Conservation (phyloP, 495 filamentous ascomycete genomes). For the Penicillium canariense region DNA sequence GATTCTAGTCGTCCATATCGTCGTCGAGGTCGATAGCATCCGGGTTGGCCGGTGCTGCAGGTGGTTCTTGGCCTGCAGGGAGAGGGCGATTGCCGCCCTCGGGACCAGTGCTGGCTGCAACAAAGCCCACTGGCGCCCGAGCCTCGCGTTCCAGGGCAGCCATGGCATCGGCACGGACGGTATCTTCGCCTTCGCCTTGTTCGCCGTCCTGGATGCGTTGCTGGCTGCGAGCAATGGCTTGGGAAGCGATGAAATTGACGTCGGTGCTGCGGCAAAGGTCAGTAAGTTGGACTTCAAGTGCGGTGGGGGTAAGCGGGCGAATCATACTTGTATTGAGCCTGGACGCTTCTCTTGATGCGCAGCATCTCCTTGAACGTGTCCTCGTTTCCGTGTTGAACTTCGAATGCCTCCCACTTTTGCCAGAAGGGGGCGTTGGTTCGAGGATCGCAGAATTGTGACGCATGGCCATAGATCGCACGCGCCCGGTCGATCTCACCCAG, state of each 20-base stretch:
- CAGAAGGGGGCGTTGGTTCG: conserved; percentile 87
- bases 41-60: conserved; percentile 65
- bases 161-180: conserved; percentile 79
- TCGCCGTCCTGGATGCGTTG: conserved; percentile 47
- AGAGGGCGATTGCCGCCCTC: conserved; percentile 65
- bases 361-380: conserved; percentile 99
- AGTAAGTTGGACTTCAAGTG: conserved; percentile 10
- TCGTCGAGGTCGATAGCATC: conserved; percentile 87
- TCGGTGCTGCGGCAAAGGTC: conserved; percentile 63
- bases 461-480: conserved; percentile 92
- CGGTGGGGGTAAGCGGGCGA: background rate
- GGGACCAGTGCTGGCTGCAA: conserved; percentile 77
- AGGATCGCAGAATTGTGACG: conserved; percentile 95
- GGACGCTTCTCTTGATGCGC: conserved; percentile 93
- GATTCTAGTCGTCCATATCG: conserved; percentile 50
- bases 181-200: conserved; percentile 43
- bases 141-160: conserved; percentile 85
- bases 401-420: conserved; percentile 95
- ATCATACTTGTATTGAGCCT: conserved; percentile 87
- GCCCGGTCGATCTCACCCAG: conserved; percentile 97
- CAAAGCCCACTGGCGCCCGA: conserved; percentile 85
- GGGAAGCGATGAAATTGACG: conserved; percentile 96
- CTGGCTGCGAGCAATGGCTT: conserved; percentile 84
- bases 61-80: conserved; percentile 35
- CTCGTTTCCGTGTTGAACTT: conserved; percentile 96